These are phyloP conservation scores for Suillus plorans DNA, from an alignment of 768 basidiomycete species.

Conservation along the genomic window DNA sequence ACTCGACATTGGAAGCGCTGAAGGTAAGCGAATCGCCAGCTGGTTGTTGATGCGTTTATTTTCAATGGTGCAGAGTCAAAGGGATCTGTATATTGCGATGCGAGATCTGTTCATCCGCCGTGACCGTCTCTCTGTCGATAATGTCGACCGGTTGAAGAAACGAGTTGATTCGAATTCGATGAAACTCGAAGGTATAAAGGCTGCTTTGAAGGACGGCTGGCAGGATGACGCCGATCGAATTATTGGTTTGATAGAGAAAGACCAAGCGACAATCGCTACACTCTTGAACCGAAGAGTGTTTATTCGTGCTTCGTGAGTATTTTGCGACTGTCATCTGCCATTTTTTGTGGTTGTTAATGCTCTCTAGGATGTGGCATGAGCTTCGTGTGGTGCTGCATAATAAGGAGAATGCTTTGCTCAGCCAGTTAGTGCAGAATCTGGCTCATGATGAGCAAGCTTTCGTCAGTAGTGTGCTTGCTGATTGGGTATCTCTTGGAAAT, in stretches of 20 bases:
- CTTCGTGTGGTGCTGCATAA: conserved; percentile 91
- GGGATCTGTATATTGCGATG: conserved; percentile 84
- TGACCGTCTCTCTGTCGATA: conserved; percentile 86
- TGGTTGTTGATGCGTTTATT: conserved; percentile 11
- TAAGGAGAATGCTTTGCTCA: conserved; percentile 80
- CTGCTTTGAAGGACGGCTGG: conserved; percentile 79
- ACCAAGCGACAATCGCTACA: conserved; percentile 76
- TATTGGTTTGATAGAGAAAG: conserved; percentile 72
- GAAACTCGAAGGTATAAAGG: conserved; percentile 75
- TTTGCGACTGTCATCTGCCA: not conserved
- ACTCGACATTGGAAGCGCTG: conserved; percentile 71
- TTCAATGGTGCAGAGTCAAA: conserved; percentile 52
- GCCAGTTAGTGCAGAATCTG: conserved; percentile 70
- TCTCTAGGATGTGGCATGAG: conserved; percentile 90
- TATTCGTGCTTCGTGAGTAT: conserved; percentile 76
- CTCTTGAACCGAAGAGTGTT: conserved; percentile 81
- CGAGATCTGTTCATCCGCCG: conserved; percentile 85
- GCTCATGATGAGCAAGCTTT: conserved; percentile 74
- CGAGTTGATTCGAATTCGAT: conserved; percentile 74
- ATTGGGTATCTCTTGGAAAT: conserved; percentile 75
- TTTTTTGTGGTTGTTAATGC: conserved; percentile 6
- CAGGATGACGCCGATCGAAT: conserved; percentile 81
- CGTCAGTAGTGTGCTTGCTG: conserved; percentile 56
- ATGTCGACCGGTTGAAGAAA: conserved; percentile 85
- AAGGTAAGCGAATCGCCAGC: conserved; percentile 50